Percentiles rank a stretch among this genome's conserved stretches.
phyloP scores from a whole-genome alignment of 495 filamentous ascomycete genomes.

The Opeltia flavorubescens region DNA sequence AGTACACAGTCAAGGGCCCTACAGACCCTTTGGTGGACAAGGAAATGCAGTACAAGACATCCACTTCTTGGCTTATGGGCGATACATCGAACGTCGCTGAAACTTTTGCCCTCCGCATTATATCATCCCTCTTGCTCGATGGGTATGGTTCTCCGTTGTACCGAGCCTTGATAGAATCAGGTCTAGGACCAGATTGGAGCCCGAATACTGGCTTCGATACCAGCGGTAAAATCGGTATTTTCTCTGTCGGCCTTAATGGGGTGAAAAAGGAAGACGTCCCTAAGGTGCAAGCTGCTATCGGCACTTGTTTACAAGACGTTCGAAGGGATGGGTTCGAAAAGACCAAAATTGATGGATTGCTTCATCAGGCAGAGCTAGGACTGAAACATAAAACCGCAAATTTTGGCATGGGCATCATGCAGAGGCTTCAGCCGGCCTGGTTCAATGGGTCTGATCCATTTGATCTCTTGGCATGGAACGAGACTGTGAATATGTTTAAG shows the following conservation, averaged over 20 bases:
- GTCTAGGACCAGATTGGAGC: constrained; percentile 81
- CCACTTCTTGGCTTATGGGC: constrained; percentile 81
- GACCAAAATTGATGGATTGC: constrained; percentile 78
- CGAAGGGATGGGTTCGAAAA: constrained; percentile 66
- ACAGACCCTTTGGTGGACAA: constrained; percentile 76
- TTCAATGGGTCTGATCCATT: constrained; percentile 92
- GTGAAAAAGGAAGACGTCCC: constrained; percentile 65
- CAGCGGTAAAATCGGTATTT: constrained; percentile 60
- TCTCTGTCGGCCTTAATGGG: constrained; percentile 81
- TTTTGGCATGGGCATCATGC: constrained; percentile 84
- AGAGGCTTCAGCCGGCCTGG: constrained; percentile 77
- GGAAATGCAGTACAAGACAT: constrained; percentile 84
- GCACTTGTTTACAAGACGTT: constrained; percentile 49
- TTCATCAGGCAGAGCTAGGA: constrained; percentile 82
- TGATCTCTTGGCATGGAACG: constrained; percentile 77
- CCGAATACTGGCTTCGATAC: constrained; percentile 86
- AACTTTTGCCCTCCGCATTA: constrained; percentile 66
- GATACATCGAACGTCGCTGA: constrained; percentile 70
- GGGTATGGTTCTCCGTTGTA: constrained; percentile 95
- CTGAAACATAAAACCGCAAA: constrained; percentile 90
- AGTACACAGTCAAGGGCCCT: constrained; percentile 62
- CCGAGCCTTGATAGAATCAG: constrained; percentile 76
- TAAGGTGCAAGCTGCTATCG: constrained; percentile 58
- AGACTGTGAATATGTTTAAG: constrained; percentile 71
- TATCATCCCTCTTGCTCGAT: constrained; percentile 73